Percentiles rank a stretch among this genome's conserved stretches.
Conservation (phyloP, 495 filamentous ascomycete genomes). For the Aspergillus asperescens region DNA sequence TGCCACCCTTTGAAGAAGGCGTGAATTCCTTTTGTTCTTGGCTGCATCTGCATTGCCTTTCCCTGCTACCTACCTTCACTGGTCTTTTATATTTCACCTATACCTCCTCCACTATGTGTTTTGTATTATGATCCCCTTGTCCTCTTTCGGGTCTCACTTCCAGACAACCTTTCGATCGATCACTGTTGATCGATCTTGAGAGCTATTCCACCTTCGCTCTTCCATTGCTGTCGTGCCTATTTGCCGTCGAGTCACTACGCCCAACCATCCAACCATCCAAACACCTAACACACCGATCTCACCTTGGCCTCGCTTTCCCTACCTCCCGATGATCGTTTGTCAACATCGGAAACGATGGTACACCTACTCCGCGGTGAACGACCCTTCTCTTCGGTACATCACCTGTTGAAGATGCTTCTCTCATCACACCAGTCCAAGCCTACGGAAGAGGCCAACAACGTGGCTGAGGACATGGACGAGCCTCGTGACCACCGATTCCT, state of each 20-base stretch:
- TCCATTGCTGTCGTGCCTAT: slow-evolving; percentile 12
- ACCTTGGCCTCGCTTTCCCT: background rate
- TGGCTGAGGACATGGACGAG: slow-evolving; percentile 52
- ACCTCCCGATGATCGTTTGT: slow-evolving; percentile 11
- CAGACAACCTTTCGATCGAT: slow-evolving; percentile 29
- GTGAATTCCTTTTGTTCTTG: slow-evolving; percentile 24
- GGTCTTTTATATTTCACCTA: slow-evolving; percentile 7
- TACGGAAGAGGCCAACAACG: slow-evolving; percentile 38
- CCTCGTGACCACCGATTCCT: slow-evolving; percentile 33
- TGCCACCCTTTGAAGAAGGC: slow-evolving; percentile 32
- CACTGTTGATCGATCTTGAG: slow-evolving; percentile 33
- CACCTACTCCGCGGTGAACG: slow-evolving; percentile 37
- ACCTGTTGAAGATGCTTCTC: slow-evolving; percentile 45
- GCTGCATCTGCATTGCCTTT: slow-evolving; percentile 25
- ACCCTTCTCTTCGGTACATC: slow-evolving; percentile 37
- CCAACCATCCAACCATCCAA: background rate
- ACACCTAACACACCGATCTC: background rate
- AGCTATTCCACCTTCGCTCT: slow-evolving; percentile 17
- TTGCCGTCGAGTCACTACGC: slow-evolving; percentile 10
- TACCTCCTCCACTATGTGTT: slow-evolving; percentile 28
- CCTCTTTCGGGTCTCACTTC: slow-evolving; percentile 33
- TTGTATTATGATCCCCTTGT: slow-evolving; percentile 44
- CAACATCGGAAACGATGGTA: slow-evolving; percentile 31
- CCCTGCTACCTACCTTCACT: slow-evolving; percentile 11
- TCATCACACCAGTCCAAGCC: slow-evolving; percentile 38